Base-by-base conservation (phyloP, 805 yeast genomes). In the Yarrowia alimentaria region DNA sequence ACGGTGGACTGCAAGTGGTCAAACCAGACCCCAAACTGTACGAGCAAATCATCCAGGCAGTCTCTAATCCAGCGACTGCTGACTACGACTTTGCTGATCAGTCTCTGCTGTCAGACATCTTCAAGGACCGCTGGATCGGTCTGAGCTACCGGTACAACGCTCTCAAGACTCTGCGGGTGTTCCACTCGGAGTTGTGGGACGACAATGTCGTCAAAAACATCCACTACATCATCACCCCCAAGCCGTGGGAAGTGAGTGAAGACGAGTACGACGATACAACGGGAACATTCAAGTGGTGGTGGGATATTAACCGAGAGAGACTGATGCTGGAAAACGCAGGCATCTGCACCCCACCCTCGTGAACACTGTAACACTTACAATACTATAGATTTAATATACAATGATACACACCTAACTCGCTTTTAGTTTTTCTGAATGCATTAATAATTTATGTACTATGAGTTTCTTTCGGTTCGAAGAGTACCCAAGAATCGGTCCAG, bases 1-100 rank as follows among this genome's bases (percentile, higher is more conserved):
- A 79, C 57, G 80, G 83, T n/a, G 84, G 84, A 0, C 64, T 79
- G 19, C 73, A 75, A 54, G 69, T 79, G 13, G 76, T 79, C 12
- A 59, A 64, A 43, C 84, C 84, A 1, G 56, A 60, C 25, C 22
- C 56, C 16, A 64, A 58, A 11, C 54, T 60, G 20, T 77, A 73
- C 56, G 53, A 69, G n/a, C 56, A 64, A 56, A 77, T 79, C 29
- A 31, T 71, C 3, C 59, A 60, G 0, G 73, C 75, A 11, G 63
- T 79, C 52, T 53, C 61, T n/a, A 61, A 66, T 33, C 68, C 75
- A 1, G 58, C 58, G 6, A 63, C 62, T 43, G 72, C 75, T 8
- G 55, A 63, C 17, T 79, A 79, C 60, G 74, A 70, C 35, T 79
- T 79, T 61, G 80, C 83, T 2, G 84, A 79, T 63, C 84, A 79